Percentiles rank a stretch among this genome's conserved stretches.
Conservation (phyloP, 257 asterid species). For the Apocynum venetum region DNA sequence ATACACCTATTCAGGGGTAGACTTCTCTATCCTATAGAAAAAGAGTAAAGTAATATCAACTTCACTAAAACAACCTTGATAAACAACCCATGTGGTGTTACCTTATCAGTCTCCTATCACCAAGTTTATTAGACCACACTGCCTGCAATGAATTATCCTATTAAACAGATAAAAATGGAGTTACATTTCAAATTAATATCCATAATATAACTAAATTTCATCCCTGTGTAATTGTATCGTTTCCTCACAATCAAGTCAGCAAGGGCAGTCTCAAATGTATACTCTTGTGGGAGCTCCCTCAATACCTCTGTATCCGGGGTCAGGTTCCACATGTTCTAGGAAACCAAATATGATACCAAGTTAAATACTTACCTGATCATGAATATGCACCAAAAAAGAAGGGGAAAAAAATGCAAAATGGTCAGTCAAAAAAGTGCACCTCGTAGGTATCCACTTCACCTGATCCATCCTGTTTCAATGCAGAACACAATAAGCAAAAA, state of each 20-base stretch:
- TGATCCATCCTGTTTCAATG: conserved; percentile 56
- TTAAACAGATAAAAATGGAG: conserved; percentile 14
- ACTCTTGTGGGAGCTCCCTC: conserved; percentile 64
- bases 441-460: conserved; percentile 42
- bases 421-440: conserved; percentile 30
- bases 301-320: conserved; percentile 67
- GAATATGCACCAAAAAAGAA: background rate
- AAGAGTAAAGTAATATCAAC: background rate
- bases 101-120: conserved; percentile 51
- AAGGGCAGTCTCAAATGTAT: conserved; percentile 67
- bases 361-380: conserved; percentile 5
- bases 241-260: conserved; percentile 70
- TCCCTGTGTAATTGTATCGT: conserved; percentile 1
- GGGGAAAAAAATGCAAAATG: background rate
- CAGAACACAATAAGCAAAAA: conserved; percentile 8
- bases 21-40: background rate
- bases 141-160: conserved; percentile 88
- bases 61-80: background rate
- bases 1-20: background rate
- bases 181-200: conserved; percentile 8
- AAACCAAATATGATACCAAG: conserved; percentile 8
- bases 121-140: conserved; percentile 45
- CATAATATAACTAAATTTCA: background rate
- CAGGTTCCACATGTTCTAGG: conserved; percentile 86
- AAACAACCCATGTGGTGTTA: conserved; percentile 12